Evolutionary conservation across 1,284 basidiomycete genomes (phyloP).

Genomic region (Stygiomarasmius scandens): DNA sequence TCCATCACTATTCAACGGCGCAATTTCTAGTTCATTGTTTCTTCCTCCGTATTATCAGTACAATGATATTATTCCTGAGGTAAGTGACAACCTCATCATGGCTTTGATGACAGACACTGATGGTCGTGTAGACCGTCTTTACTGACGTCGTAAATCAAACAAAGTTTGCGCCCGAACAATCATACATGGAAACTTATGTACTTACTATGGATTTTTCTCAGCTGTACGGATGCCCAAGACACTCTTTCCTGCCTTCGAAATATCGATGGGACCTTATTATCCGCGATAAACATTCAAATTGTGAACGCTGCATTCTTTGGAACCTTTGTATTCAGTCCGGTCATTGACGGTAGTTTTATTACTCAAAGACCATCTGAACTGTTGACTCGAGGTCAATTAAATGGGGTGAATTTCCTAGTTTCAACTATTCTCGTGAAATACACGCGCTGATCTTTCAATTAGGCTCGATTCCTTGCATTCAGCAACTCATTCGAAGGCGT

Average conservation of each 20-base stretch:
- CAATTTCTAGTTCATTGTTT: constrained; percentile 48
- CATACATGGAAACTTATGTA: not conserved
- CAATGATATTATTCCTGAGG: constrained; percentile 46
- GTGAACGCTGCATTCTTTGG: constrained; percentile 27
- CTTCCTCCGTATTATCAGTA: constrained; percentile 49
- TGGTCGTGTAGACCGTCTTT: constrained; percentile 16
- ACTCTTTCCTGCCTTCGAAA: constrained; percentile 24
- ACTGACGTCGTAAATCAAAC: constrained; percentile 17
- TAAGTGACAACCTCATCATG: constrained; percentile 20
- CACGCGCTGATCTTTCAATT: too few species aligned
- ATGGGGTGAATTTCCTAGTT: constrained; percentile 24
- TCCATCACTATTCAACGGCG: constrained; percentile 45
- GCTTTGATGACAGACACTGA: not conserved
- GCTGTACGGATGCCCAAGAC: constrained; percentile 4
- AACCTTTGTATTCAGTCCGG: constrained; percentile 35
- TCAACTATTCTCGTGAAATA: too few species aligned
- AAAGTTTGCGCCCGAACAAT: too few species aligned
- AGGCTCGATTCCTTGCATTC: constrained; percentile 28
- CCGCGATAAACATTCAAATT: constrained; percentile 28
- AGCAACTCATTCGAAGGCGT: constrained; percentile 36
- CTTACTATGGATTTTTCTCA: not conserved
- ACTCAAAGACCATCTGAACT: constrained; percentile 33
- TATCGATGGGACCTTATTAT: constrained; percentile 23
- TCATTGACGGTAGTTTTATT: constrained; percentile 39
- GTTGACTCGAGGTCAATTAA: constrained; percentile 25